A percentile compares a stretch with the other conserved stretches of the same genome.
Conservation (phyloP, 2,329 filamentous ascomycete genomes). For the Penicillium sp. region DNA sequence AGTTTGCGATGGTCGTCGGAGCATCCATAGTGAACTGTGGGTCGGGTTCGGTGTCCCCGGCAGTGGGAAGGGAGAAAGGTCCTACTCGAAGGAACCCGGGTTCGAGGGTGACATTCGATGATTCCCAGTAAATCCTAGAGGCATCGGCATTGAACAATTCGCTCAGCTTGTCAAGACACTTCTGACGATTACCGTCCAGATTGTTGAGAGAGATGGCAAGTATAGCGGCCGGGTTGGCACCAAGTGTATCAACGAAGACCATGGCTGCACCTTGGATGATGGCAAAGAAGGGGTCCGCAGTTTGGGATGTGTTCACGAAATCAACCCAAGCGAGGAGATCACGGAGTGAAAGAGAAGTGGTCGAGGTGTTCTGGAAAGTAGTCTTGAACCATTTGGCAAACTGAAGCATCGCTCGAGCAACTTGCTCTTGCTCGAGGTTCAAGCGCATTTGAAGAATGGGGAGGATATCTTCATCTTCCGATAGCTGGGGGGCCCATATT, state of each 20-base stretch:
- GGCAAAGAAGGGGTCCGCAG: constrained; percentile 49
- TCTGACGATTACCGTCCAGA: constrained; percentile 67
- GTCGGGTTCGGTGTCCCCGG: constrained; percentile 50
- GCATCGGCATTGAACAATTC: constrained; percentile 65
- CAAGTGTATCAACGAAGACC: constrained; percentile 92
- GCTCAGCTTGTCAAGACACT: constrained; percentile 71
- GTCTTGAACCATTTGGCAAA: constrained; percentile 93
- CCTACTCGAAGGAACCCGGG: constrained; percentile 64
- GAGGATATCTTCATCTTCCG: constrained; percentile 78
- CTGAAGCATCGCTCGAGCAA: constrained; percentile 69
- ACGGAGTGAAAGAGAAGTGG: constrained; percentile 81
- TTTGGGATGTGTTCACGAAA: constrained; percentile 72
- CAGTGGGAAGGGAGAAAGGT: constrained; percentile 65
- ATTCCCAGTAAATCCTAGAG: constrained; percentile 61
- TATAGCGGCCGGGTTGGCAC: constrained; percentile 88
- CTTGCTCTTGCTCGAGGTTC: constrained; percentile 50
- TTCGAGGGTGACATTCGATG: constrained; percentile 58
- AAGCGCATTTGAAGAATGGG: constrained; percentile 84
- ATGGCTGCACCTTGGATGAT: constrained; percentile 86
- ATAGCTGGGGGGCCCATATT: constrained; percentile 92
- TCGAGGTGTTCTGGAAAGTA: constrained; percentile 70
- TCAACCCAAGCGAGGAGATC: constrained; percentile 91
- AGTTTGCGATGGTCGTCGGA: constrained; percentile 84
- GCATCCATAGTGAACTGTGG: constrained; percentile 76
- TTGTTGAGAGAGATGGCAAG: constrained; percentile 69